Evolutionary conservation across 495 filamentous ascomycete genomes (phyloP).

Genomic region (Trichoderma gamsii): DNA sequence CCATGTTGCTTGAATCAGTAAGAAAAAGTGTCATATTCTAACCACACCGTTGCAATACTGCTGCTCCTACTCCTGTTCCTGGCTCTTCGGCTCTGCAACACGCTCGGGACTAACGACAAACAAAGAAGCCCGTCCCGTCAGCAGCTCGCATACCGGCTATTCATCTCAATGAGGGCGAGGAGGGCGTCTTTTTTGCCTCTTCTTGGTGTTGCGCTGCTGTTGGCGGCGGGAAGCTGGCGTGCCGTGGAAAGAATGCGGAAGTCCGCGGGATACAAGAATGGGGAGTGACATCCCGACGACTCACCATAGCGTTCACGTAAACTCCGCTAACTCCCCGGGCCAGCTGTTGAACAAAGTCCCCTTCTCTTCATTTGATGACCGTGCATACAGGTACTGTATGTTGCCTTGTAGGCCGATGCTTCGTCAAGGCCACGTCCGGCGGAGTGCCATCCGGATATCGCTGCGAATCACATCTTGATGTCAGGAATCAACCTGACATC

Average conservation of each 20-base stretch:
- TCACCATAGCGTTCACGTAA: no score
- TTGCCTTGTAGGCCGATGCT: not conserved
- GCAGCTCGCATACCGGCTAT: not conserved
- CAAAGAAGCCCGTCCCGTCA: not conserved
- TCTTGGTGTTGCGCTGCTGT: not conserved
- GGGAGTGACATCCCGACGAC: no score
- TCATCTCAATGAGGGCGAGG: not conserved
- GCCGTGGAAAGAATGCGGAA: no score
- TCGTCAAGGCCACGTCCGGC: not conserved
- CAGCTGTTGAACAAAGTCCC: not conserved
- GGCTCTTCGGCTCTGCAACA: not conserved
- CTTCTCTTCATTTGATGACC: not conserved
- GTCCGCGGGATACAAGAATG: no score
- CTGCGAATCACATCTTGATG: not conserved
- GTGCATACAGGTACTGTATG: not conserved
- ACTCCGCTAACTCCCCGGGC: not conserved
- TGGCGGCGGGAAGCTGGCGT: no score
- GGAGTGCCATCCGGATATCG: conserved; percentile 4
- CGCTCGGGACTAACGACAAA: not conserved
- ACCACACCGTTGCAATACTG: no score
- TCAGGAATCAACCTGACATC: not conserved
- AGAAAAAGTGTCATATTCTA: no score
- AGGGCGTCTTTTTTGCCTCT: not conserved
- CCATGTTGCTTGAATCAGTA: no score
- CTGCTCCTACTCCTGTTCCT: no score